These are phyloP conservation scores for Pisolithus orientalis DNA, from an alignment of 768 basidiomycete genomes.

Conservation along the genomic window DNA sequence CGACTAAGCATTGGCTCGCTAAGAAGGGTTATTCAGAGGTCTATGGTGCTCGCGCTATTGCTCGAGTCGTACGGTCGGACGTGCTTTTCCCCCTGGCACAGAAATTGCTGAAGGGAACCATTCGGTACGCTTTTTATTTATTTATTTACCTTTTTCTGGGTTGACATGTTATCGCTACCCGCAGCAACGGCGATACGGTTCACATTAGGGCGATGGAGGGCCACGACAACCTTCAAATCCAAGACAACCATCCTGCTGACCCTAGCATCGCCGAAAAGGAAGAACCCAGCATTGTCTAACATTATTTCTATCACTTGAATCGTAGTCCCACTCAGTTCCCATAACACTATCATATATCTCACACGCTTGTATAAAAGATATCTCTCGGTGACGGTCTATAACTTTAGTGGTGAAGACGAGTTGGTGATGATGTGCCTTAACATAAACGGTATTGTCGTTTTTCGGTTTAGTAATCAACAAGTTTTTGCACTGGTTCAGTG, in stretches of 20 bases:
- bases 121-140: slow-evolving; percentile 42
- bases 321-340: neutral
- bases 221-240: slow-evolving; percentile 41
- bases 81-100: slow-evolving; percentile 80
- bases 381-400: too few species aligned
- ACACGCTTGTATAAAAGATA: too few species aligned
- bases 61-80: slow-evolving; percentile 75
- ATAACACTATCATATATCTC: too few species aligned
- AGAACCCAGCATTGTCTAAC: neutral
- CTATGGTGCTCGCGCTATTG: slow-evolving; percentile 86
- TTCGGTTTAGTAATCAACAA: too few species aligned
- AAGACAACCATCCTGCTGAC: slow-evolving; percentile 58
- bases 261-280: slow-evolving; percentile 6
- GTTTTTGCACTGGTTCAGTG: too few species aligned
- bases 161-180: neutral
- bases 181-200: slow-evolving; percentile 60
- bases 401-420: too few species aligned
- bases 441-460: too few species aligned
- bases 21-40: slow-evolving; percentile 74
- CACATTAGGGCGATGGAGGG: slow-evolving; percentile 43
- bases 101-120: slow-evolving; percentile 72
- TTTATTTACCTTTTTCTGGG: neutral
- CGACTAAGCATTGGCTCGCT: slow-evolving; percentile 64
- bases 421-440: too few species aligned
- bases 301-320: neutral